Percentiles rank a stretch among this genome's conserved stretches.
phyloP scores from a whole-genome alignment of 169 alveolate species.

The Eimeria maxima region DNA sequence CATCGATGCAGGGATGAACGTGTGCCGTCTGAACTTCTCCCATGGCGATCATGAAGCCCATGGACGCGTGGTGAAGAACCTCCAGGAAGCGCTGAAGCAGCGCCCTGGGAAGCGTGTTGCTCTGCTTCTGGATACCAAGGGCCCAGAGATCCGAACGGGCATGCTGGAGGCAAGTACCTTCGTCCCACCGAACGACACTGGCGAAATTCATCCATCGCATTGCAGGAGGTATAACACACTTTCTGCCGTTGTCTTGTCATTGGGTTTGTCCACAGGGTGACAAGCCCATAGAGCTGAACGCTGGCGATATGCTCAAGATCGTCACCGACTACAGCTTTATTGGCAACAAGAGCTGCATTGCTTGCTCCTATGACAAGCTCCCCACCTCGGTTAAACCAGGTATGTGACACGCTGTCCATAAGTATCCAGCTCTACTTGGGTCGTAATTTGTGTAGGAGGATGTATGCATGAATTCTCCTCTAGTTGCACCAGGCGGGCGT shows the following conservation, averaged over 20 bases:
- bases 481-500: neutral
- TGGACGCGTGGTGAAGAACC: constrained; percentile 91
- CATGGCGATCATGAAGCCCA: constrained; percentile 99
- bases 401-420: neutral
- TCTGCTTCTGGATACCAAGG: constrained; percentile 99
- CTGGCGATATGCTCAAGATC: constrained; percentile 96
- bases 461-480: neutral
- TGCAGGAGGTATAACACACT: neutral
- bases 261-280: constrained; percentile 79
- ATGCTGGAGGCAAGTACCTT: constrained; percentile 90
- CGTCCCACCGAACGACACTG: neutral
- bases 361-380: constrained; percentile 96
- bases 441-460: neutral
- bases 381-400: constrained; percentile 97
- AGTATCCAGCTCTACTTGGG: neutral
- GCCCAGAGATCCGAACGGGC: constrained; percentile 99
- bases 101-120: constrained; percentile 97
- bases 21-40: constrained; percentile 98
- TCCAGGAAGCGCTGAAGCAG: constrained; percentile 95
- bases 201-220: neutral
- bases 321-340: constrained; percentile 96
- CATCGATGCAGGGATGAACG: constrained; percentile 98
- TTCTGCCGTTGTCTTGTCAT: neutral
- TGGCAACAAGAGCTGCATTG: constrained; percentile 96
- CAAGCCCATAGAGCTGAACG: constrained; percentile 93